These are phyloP conservation scores for Cucumis cinereus DNA, from an alignment of 306 rosid genomes.

Conservation along the genomic window DNA sequence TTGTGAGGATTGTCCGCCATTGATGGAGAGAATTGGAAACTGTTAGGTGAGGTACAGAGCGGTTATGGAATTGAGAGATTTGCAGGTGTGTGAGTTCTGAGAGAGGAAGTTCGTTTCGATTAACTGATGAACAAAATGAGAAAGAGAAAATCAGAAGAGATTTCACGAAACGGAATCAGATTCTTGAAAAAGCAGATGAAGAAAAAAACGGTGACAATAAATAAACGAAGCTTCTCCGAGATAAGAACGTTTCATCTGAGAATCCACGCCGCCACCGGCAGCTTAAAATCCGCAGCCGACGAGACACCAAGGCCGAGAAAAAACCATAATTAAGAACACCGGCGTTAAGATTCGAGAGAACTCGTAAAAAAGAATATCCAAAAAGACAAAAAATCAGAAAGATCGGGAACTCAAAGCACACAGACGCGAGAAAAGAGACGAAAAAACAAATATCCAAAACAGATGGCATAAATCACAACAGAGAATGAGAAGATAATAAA, in stretches of 20 bases:
- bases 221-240: not conserved
- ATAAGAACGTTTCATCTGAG: not conserved
- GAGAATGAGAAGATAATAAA: not conserved
- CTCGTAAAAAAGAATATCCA: not conserved
- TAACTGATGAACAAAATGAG: not conserved
- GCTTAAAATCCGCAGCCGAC: not conserved
- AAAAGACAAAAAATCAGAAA: not conserved
- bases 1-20: not conserved
- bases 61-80: slow-evolving; percentile 1
- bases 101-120: not conserved
- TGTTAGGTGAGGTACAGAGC: not conserved
- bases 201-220: not conserved
- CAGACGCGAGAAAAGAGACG: not conserved
- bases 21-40: slow-evolving; percentile 1
- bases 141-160: not conserved
- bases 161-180: not conserved
- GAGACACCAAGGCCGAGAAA: not conserved
- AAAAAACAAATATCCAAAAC: not conserved
- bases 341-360: not conserved
- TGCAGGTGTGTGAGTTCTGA: not conserved
- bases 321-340: not conserved
- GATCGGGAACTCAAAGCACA: not conserved
- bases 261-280: not conserved
- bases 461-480: not conserved
- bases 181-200: not conserved